A percentile compares a stretch with the other conserved stretches of the same genome.
Evolutionary conservation across 768 basidiomycete genomes (phyloP).

Genomic region (Psilocybe azurescens): DNA sequence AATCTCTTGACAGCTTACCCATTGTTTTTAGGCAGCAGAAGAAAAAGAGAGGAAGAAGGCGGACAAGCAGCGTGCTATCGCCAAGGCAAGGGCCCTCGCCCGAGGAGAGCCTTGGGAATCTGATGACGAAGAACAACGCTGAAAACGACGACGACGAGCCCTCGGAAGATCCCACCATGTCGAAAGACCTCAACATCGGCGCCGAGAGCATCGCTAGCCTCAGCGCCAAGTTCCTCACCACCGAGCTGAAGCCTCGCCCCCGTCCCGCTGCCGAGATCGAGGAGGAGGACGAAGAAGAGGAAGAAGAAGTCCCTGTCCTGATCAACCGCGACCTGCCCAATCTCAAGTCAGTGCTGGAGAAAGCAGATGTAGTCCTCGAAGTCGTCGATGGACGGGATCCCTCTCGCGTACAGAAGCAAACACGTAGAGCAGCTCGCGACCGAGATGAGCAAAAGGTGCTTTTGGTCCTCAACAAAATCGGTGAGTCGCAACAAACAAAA

Average conservation of each 20-base stretch:
- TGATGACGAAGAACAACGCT: constrained; percentile 13
- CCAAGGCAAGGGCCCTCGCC: constrained; percentile 29
- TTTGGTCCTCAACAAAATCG: constrained; percentile 88
- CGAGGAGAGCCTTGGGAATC: constrained; percentile 29
- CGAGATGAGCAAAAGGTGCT: constrained; percentile 48
- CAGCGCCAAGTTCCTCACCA: constrained; percentile 44
- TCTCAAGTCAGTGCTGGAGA: constrained; percentile 70
- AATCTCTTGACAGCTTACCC: constrained; percentile 3
- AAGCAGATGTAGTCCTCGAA: constrained; percentile 79
- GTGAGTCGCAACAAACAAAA: constrained; percentile 45
- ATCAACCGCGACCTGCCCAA: too few species aligned
- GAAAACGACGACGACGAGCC: constrained; percentile 17
- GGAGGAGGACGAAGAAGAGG: constrained; percentile 44
- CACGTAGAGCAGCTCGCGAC: constrained; percentile 62
- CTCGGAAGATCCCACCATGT: constrained; percentile 27
- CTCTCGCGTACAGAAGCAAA: constrained; percentile 64
- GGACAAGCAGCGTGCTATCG: constrained; percentile 48
- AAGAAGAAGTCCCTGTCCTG: constrained; percentile 64
- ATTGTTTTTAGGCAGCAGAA: constrained; percentile 63
- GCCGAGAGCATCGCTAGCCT: constrained; percentile 53
- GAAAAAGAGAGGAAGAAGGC: constrained; percentile 74
- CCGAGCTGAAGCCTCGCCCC: constrained; percentile 37
- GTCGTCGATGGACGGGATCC: constrained; percentile 90
- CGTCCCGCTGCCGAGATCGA: constrained; percentile 24
- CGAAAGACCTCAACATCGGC: constrained; percentile 52